These are phyloP conservation scores for Tritrichomonas foetus DNA, from an alignment of 208 protist genomes.

Conservation along the genomic window DNA sequence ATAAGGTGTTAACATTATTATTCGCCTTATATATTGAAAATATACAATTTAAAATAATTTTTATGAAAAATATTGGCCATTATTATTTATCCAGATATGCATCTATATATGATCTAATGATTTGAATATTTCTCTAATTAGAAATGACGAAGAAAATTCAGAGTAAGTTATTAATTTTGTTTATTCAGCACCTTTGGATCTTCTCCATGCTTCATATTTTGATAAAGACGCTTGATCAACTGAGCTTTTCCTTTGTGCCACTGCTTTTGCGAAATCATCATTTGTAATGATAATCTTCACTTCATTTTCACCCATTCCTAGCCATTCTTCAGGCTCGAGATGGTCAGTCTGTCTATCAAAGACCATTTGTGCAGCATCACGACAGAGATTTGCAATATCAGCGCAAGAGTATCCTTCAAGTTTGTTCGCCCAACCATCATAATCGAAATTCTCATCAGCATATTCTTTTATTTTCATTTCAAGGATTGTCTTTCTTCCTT, in stretches of 20 bases:
- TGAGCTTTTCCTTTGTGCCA: not conserved
- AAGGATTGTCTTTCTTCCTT: conserved; percentile 26
- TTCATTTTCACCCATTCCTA: not conserved
- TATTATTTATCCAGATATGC: too few species aligned
- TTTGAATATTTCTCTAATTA: too few species aligned
- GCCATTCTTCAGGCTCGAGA: too few species aligned
- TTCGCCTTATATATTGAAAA: too few species aligned
- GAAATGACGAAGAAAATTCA: too few species aligned
- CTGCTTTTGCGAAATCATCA: not conserved
- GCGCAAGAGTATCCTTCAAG: conserved; percentile 64
- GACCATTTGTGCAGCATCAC: conserved; percentile 61
- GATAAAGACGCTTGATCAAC: not conserved
- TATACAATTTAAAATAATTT: too few species aligned
- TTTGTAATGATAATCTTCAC: not conserved
- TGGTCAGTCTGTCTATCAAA: too few species aligned
- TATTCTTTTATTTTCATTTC: not conserved
- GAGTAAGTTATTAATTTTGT: too few species aligned
- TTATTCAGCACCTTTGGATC: conserved; percentile 15
- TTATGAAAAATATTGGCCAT: too few species aligned
- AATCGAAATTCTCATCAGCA: not conserved
- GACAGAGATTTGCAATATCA: conserved; percentile 67
- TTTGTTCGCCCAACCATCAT: conserved; percentile 20
- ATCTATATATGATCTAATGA: too few species aligned
- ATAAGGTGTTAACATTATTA: too few species aligned
- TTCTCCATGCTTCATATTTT: conserved; percentile 20